Evolutionary conservation across 2,329 filamentous ascomycete genomes (phyloP), one percentile per base, ranked within the genome.

Genomic region (Aphanocladium album): DNA sequence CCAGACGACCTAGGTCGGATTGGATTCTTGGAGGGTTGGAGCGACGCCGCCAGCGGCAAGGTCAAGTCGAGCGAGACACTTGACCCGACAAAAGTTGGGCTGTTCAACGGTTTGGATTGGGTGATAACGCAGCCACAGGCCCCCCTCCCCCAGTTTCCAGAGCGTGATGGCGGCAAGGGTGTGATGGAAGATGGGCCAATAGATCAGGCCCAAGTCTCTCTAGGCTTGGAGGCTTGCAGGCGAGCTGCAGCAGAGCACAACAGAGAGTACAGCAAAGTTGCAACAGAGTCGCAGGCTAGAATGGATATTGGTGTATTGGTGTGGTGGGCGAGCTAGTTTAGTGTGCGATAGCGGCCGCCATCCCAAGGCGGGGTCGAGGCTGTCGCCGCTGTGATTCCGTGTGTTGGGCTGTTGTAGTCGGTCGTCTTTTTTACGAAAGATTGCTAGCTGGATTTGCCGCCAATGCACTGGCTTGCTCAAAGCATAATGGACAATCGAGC

Each of bases 111-210:
- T 27, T 21, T 59, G 55, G 60, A 62, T 62, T 62, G 60, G 60
- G 50, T 55, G 60, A 62, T 59, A 62, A 54, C 50, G 57, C 57
- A 62, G 61, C 61, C 55, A 60, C 61, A 19, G 23, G 39, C 52
- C 33, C 52, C 52, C 53, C 53, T 56, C 59, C 59, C 53, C 59
- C 59, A 35, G 52, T 60, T 47, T 60, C 57, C 52, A 33, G 23
- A 45, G 53, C 39, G 46, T 61, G 45, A 52, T 50, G 51, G 50
- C 58, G 51, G 50, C 58, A 60, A 60, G 51, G 51, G 35, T 60
- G 41, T 41, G 30, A 50, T n/a, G 33, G 50, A 21, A 30, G 51
- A 55, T 50, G 51, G 51, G 51, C 51, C 50, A 60, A 60, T 60
- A 21, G 43, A 37, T 39, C 30, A 11, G 30, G 25, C 11, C 23